Base-by-base conservation (phyloP, 352 stramenopile species). In the Lagenidium giganteum region DNA sequence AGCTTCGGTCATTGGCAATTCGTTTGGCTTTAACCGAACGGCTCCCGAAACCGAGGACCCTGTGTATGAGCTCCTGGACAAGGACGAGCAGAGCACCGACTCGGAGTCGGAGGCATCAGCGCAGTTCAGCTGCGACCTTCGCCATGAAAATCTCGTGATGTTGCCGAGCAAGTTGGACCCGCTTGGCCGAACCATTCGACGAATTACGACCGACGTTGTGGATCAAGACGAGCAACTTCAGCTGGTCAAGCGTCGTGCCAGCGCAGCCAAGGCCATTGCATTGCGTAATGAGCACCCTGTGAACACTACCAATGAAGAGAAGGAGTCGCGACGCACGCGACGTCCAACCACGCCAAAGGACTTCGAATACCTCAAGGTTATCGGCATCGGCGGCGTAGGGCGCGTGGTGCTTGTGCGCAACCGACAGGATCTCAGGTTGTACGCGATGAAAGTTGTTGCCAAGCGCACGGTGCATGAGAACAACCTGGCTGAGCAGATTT, bases 341-440 rank as follows among this genome's bases (percentile, higher is more conserved):
- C n/a, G n/a, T n/a, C 36, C 47, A 3, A 56, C 80, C 32, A 80
- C 67, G 1, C 49, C 58, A 0, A 38, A 57, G 11, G 85, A 96
- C 48, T 96, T 96, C 49, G 81, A 87, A 34, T 70, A 79, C 27
- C 55, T 96, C 21, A 95, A 93, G 49, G 82, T 93, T 32, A 85
- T 96, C 30, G 87, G 87, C 23, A 79, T 93, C 12, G 87, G 87
- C 5, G 84, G 74, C 8, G 95, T 93, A 61, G 87, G 85, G 0
- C 76, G 78, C 42, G 87, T 96, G 8, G 51, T 91, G 49, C 57
- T 91, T 23, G 81, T 93, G 16, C 70, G 81, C 9, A 69, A 79
- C 32, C 65, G 66, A 6, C 50, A 45, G 37, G 69, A 84, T 34
- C 32, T 45, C 4, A 57, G 67, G 33, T 44, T 91, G 21, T 93